Evolutionary conservation across 805 yeast genomes (phyloP).

Genomic region (Lipomyces anomalus): DNA sequence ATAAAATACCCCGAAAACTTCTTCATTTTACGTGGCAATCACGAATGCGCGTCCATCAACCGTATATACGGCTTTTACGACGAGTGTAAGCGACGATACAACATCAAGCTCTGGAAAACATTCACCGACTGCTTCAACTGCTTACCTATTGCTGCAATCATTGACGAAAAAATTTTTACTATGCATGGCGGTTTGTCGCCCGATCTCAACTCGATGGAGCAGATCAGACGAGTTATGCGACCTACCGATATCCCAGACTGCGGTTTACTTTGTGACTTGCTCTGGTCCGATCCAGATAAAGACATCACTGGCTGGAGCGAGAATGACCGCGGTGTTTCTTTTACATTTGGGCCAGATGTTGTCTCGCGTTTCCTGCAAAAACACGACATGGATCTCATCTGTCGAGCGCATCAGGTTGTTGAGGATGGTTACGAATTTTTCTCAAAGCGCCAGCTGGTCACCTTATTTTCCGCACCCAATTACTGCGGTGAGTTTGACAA

Average conservation of each 20-base stretch:
- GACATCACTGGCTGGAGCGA: conserved; percentile 99
- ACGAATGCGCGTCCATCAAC: conserved; percentile 96
- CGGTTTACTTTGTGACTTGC: conserved; percentile 88
- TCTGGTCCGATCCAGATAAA: conserved; percentile 99
- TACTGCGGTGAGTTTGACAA: conserved; percentile 95
- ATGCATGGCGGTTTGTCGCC: conserved; percentile 99
- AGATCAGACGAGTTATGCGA: conserved; percentile 97
- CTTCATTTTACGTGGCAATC: conserved; percentile 94
- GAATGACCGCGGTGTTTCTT: conserved; percentile 97
- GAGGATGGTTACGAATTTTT: conserved; percentile 99
- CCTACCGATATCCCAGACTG: conserved; percentile 99
- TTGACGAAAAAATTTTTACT: conserved; percentile 95
- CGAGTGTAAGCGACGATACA: conserved; percentile 96
- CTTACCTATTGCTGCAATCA: conserved; percentile 95
- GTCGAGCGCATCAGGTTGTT: conserved; percentile 98
- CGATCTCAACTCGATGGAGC: conserved; percentile 96
- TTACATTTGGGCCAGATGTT: conserved; percentile 99
- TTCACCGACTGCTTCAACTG: conserved; percentile 98
- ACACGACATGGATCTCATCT: conserved; percentile 95
- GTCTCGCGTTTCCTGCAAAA: conserved; percentile 93
- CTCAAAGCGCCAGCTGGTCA: conserved; percentile 90
- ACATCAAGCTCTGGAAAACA: conserved; percentile 97
- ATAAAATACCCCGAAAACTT: conserved; percentile 98
- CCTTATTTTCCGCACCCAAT: conserved; percentile 94
- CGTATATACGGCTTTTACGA: conserved; percentile 97